Evolutionary conservation across 2,329 filamentous ascomycete species (phyloP).

Genomic region (Cladosporium colombiae): DNA sequence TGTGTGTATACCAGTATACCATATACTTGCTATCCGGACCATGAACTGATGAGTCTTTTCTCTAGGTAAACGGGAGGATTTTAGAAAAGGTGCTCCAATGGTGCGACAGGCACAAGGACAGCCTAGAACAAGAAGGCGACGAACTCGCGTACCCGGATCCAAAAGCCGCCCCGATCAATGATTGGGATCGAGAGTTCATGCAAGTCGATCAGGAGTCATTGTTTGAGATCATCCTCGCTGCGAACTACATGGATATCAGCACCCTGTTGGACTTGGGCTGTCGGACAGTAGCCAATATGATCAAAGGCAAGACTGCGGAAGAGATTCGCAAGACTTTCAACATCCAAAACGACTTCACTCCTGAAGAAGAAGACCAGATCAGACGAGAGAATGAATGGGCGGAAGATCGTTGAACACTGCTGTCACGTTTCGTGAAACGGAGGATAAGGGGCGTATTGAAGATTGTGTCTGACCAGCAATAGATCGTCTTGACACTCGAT

Average conservation of each 20-base stretch:
- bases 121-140: conserved; percentile 77
- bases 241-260: conserved; percentile 99
- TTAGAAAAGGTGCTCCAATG: conserved; percentile 96
- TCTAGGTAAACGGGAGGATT: conserved; percentile 81
- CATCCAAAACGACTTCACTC: conserved; percentile 99
- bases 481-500: too few relatives aligned
- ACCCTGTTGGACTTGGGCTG: conserved; percentile 95
- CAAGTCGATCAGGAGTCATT: conserved; percentile 99
- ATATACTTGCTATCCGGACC: conserved; percentile 1
- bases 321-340: conserved; percentile 99
- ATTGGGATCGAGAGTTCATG: conserved; percentile 99
- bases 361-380: conserved; percentile 97
- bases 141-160: conserved; percentile 93
- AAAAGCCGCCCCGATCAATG: conserved; percentile 98
- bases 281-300: conserved; percentile 99
- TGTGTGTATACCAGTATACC: conserved; percentile 37
- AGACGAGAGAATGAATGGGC: conserved; percentile 57
- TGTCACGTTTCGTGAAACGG: too few relatives aligned
- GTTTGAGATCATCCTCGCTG: conserved; percentile 97
- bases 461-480: too few relatives aligned
- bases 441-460: too few relatives aligned
- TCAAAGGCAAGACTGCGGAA: conserved; percentile 99
- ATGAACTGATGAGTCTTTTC: conserved; percentile 32
- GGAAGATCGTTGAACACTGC: conserved; percentile 37
- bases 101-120: conserved; percentile 92